Base-by-base conservation (phyloP, 495 filamentous ascomycete species). In the Penicillium maclennaniae region DNA sequence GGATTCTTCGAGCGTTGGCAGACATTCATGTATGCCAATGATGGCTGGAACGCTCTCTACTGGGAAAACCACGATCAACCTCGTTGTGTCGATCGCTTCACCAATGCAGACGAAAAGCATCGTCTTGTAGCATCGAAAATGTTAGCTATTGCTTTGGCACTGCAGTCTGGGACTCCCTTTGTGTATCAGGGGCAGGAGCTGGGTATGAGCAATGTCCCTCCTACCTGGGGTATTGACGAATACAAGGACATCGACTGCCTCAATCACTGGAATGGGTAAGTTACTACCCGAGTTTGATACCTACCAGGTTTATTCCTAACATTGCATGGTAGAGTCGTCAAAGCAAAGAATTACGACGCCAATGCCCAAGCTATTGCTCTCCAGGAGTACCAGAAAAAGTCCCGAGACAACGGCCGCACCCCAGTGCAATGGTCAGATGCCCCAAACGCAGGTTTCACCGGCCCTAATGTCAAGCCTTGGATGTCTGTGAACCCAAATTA, bases 181-280 rank as follows among this genome's bases (percentile, higher is more conserved):
- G 60, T 90, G 6, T 90, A 87, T 55, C 86, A 91, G 57, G 88
- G 88, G 8, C 85, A 92, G 58, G 87, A 92, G 56, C 67, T 91
- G 15, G 88, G 86, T 1, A 89, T 89, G 83, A 75, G 78, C 28
- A 90, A 91, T 60, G 78, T 87, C 21, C 86, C 88, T 0, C 53
- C 60, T 4, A 58, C 71, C 16, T 90, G 87, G 87, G 70, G 65
- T 0, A 83, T 88, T 21, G 78, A 81, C 14, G 80, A 88, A 48
- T 90, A 86, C 67, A 82, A 84, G 56, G 88, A 91, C 58, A 77
- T 89, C 46, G 87, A 88, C 56, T 81, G 80, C 27, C 62, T 83
- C 4, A 87, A 84, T 56, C 85, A 85, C 47, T 87, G 82, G 78
- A 62, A 77, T 27, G 66, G 75, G 62, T 79, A 59, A 20, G 55